Evolutionary conservation across 2,329 filamentous ascomycete species (phyloP).

Genomic region (Phoma herbarum): DNA sequence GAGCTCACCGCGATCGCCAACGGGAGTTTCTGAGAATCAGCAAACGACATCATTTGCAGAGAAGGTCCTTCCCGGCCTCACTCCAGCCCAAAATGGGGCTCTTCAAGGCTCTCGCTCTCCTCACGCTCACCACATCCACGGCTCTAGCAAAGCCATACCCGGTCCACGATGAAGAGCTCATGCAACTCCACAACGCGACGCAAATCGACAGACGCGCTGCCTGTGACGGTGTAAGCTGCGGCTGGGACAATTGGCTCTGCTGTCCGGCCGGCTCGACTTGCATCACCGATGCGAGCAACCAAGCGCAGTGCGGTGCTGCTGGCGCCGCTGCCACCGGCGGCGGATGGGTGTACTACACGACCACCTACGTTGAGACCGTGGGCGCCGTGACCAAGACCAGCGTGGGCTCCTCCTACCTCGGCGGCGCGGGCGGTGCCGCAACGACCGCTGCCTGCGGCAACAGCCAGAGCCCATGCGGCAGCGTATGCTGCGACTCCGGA

Average conservation of each 20-base stretch:
- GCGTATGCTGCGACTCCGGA: conserved; percentile 73
- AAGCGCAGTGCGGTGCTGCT: conserved; percentile 46
- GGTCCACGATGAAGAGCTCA: conserved; percentile 38
- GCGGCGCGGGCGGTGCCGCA: conserved; percentile 27
- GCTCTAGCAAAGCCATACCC: conserved; percentile 56
- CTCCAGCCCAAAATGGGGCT: conserved; percentile 36
- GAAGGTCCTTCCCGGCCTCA: conserved; percentile 7
- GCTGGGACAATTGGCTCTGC: conserved; percentile 49
- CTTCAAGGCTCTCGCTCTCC: conserved; percentile 71
- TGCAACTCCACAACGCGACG: conserved; percentile 42
- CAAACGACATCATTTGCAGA: background rate
- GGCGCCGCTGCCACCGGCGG: conserved; percentile 46
- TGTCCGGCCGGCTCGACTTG: conserved; percentile 44
- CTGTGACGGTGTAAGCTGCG: conserved; percentile 38
- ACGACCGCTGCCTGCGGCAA: conserved; percentile 55
- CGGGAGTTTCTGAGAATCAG: background rate
- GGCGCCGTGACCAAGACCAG: conserved; percentile 63
- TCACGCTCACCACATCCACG: conserved; percentile 57
- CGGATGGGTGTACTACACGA: conserved; percentile 66
- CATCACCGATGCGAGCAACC: conserved; percentile 45
- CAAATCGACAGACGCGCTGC: conserved; percentile 36
- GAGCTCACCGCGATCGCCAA: conserved; percentile 4
- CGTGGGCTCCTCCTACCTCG: conserved; percentile 58
- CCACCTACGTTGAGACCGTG: conserved; percentile 63
- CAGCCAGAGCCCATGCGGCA: conserved; percentile 69